These are phyloP conservation scores for Paradendryphiella salina DNA, from an alignment of 2,329 filamentous ascomycete genomes.

Conservation along the genomic window DNA sequence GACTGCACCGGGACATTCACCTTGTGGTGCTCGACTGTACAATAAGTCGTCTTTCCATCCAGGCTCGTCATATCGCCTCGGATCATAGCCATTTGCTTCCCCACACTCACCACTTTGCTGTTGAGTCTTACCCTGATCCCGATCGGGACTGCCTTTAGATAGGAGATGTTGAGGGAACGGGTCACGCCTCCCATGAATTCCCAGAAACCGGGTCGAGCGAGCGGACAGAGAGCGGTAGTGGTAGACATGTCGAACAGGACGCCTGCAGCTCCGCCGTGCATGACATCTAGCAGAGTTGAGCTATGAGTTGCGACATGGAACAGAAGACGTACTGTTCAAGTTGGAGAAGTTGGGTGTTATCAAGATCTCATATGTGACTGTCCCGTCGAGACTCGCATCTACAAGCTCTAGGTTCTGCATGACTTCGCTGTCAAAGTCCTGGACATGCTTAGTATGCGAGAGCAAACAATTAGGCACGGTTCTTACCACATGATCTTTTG, in stretches of 20 bases:
- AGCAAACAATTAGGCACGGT: neutral
- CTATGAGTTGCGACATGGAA: too few relatives aligned
- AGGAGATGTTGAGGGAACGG: constrained; percentile 56
- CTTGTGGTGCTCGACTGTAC: constrained; percentile 59
- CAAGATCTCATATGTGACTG: constrained; percentile 40
- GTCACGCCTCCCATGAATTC: constrained; percentile 59
- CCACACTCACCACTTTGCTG: constrained; percentile 52
- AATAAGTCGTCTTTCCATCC: constrained; percentile 55
- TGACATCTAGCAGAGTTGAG: constrained; percentile 39
- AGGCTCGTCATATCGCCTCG: constrained; percentile 55
- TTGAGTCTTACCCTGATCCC: constrained; percentile 51
- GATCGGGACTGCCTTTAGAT: constrained; percentile 55
- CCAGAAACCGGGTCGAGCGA: constrained; percentile 56
- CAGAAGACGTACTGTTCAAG: constrained; percentile 39
- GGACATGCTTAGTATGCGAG: constrained; percentile 1
- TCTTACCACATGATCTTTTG: constrained; percentile 39
- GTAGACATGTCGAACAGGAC: constrained; percentile 52
- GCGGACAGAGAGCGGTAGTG: constrained; percentile 54
- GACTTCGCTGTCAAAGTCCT: constrained; percentile 47
- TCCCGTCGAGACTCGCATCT: constrained; percentile 44
- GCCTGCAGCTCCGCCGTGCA: constrained; percentile 48
- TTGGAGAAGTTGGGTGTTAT: constrained; percentile 46
- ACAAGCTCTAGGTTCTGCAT: constrained; percentile 45
- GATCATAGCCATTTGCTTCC: constrained; percentile 58
- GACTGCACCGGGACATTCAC: constrained; percentile 50